These are phyloP conservation scores for Backusella sp. DNA, from an alignment of 192 early-diverging fungal genomes.

Conservation along the genomic window DNA sequence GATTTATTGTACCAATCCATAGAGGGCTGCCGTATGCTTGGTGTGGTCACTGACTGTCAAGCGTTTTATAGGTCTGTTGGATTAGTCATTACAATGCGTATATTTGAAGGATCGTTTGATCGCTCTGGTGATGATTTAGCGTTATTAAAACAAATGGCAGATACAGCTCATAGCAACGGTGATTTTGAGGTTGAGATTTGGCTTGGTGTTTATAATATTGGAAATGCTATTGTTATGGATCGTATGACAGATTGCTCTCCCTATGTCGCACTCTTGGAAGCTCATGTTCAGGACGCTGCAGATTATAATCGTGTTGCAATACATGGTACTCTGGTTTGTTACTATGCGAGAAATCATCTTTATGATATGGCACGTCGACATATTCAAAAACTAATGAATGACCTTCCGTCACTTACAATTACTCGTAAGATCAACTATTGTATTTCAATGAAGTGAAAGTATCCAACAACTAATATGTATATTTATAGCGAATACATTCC, in stretches of 20 bases:
- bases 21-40: conserved; percentile 38
- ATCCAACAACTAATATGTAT: background rate
- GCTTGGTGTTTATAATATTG: conserved; percentile 47
- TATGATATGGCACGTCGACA: conserved; percentile 30
- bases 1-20: conserved; percentile 35
- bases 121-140: conserved; percentile 28
- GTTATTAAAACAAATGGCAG: conserved; percentile 39
- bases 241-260: conserved; percentile 38
- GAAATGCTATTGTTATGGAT: conserved; percentile 41
- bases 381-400: conserved; percentile 22
- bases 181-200: conserved; percentile 47
- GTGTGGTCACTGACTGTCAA: conserved; percentile 44
- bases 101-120: conserved; percentile 50
- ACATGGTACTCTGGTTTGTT: conserved; percentile 42
- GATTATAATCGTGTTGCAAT: conserved; percentile 43
- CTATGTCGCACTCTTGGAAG: conserved; percentile 40
- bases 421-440: conserved; percentile 26
- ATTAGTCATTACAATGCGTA: conserved; percentile 40
- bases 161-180: conserved; percentile 45
- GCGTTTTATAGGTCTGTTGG: conserved; percentile 45
- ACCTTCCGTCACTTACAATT: conserved; percentile 28
- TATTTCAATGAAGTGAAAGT: background rate
- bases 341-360: conserved; percentile 40
- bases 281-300: conserved; percentile 32
- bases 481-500: conserved; percentile 33